Conservation (phyloP, 345 rosid species). For the Combretum micranthum region DNA sequence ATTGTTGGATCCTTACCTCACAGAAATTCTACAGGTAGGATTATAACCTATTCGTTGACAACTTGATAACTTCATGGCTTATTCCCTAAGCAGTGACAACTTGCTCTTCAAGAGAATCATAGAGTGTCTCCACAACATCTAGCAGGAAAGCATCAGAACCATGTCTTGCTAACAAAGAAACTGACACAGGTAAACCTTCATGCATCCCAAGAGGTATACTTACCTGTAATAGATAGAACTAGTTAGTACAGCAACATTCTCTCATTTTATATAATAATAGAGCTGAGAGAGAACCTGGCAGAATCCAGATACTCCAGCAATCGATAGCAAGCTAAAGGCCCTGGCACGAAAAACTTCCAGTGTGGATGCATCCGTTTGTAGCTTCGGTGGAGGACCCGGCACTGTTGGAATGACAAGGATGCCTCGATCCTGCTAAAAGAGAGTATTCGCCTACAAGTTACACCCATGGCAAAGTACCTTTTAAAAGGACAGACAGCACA, state of each 20-base stretch:
- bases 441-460: background rate
- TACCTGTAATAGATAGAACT: conserved; percentile 33
- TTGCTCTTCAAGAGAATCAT: conserved; percentile 1
- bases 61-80: too few relatives aligned
- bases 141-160: conserved; percentile 13
- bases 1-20: too few relatives aligned
- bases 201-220: conserved; percentile 26
- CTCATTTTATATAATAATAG: background rate
- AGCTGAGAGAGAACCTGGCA: conserved; percentile 52
- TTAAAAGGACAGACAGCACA: background rate
- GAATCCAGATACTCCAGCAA: conserved; percentile 78
- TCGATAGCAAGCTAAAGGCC: conserved; percentile 68
- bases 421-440: conserved; percentile 40
- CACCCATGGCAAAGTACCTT: background rate
- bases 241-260: background rate
- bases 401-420: conserved; percentile 74
- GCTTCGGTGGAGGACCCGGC: conserved; percentile 78
- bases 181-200: conserved; percentile 8
- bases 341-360: conserved; percentile 44
- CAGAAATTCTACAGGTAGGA: too few relatives aligned
- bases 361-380: conserved; percentile 40
- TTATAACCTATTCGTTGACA: too few relatives aligned
- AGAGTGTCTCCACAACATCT: conserved; percentile 1
- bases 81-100: background rate
- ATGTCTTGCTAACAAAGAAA: conserved; percentile 7